Conservation (phyloP, 345 rosid species). For the Excoecaria agallocha region DNA sequence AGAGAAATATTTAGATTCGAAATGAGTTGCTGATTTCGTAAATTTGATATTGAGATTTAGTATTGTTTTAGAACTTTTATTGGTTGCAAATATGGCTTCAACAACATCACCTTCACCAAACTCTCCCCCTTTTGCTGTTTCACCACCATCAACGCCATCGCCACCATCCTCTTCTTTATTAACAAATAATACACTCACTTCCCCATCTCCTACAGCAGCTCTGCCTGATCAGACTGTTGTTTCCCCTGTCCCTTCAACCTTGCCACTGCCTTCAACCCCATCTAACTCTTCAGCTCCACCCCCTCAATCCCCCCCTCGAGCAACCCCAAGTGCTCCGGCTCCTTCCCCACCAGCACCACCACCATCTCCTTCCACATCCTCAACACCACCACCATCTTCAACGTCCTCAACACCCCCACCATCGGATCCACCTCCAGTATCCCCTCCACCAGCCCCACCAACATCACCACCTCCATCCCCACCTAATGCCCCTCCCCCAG, state of each 20-base stretch:
- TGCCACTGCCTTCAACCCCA: constrained; percentile 26
- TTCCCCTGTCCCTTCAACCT: constrained; percentile 36
- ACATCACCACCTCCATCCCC: constrained; percentile 45
- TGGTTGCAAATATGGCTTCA: constrained; percentile 47
- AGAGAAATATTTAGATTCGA: constrained; percentile 7
- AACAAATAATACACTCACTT: constrained; percentile 9
- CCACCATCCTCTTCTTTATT: constrained; percentile 19
- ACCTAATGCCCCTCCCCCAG: constrained; percentile 25
- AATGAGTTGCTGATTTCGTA: not conserved
- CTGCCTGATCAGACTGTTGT: constrained; percentile 35
- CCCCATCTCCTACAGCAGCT: constrained; percentile 27
- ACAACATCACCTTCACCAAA: constrained; percentile 42
- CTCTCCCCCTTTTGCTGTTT: constrained; percentile 32
- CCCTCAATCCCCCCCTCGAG: constrained; percentile 48
- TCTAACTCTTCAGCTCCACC: constrained; percentile 35
- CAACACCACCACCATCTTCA: constrained; percentile 36
- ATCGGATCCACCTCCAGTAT: constrained; percentile 8
- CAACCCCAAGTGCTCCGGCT: constrained; percentile 35
- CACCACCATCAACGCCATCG: constrained; percentile 28
- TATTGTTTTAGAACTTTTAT: constrained; percentile 1
- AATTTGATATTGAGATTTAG: constrained; percentile 24
- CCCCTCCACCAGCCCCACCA: constrained; percentile 43
- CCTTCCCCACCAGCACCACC: constrained; percentile 20
- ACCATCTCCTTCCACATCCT: constrained; percentile 13
- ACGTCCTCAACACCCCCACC: constrained; percentile 45